Base-by-base conservation (phyloP, 352 stramenopile species). In the Peronosclerospora sorghi region DNA sequence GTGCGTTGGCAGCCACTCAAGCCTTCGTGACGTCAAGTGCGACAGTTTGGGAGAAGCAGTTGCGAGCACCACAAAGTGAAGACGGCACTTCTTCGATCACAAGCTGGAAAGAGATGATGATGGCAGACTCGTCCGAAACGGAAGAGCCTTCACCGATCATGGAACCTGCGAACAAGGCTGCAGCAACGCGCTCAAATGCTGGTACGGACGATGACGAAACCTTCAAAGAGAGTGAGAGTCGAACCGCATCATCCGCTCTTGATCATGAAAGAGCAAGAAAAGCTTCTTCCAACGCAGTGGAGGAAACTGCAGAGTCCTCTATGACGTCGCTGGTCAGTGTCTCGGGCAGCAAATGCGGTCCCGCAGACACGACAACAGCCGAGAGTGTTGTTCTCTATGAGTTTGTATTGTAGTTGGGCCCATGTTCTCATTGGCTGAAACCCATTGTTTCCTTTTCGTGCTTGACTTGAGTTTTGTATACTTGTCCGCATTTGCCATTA, bases 381-480 rank as follows among this genome's bases (percentile, higher is more conserved):
- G 49, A 67, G 26, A 49, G 48, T 24, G 57, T 85, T 54, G 57
- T 85, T 54, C 51, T 85, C 21, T 85, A 81, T 47, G 73, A 85
- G 52, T 79, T 78, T 57, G 69, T 80, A 32, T 49, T 83, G 54
- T 85, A 60, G 51, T 29, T 46, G 29, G 2, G 29, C 29, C 8
- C 21, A 35, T n/a, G 8, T 35, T 35, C 15, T 35, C 29, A 35
- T 35, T 35, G 29, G 29, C 12, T 17, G 15, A 35, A 35, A 35
- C n/a, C 4, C 21, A 6, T 26, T 26, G 21, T 26, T 26, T 26
- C 21, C 4, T 7, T 26, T 26, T 26, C 6, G 21, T n/a, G n/a
- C n/a, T n/a, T 30, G 13, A 52, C 17, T 44, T 44, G 12, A 43
- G 48, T 14, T 45, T 48, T 47, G 38, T 54, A 54, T 43, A 2